A percentile compares a stretch with the other conserved stretches of the same genome.
These are phyloP conservation scores for Aspergillus ruber DNA, from an alignment of 2,329 filamentous ascomycete genomes.

Conservation along the genomic window DNA sequence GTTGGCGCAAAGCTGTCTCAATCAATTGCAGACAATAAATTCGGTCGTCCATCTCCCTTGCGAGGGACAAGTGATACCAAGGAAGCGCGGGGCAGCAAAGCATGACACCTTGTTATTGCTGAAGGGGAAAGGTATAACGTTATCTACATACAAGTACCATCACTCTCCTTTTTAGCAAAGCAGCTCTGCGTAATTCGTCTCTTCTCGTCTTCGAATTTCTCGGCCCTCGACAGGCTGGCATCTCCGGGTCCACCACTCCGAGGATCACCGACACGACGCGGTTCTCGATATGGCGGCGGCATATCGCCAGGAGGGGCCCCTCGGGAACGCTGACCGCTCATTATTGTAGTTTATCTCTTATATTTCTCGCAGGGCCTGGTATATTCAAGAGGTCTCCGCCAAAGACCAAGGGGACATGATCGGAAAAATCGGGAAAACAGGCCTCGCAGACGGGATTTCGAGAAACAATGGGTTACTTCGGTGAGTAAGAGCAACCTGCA, in stretches of 20 bases:
- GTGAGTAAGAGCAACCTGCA: too few relatives aligned
- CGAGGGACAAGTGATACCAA: constrained; percentile 1
- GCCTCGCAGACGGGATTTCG: constrained; percentile 1
- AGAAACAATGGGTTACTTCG: too few relatives aligned
- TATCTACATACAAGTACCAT: constrained; percentile 71
- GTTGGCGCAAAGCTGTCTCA: not conserved
- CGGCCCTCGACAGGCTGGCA: constrained; percentile 50
- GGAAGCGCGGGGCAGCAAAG: constrained; percentile 5
- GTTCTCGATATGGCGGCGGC: constrained; percentile 25
- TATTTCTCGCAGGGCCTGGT: constrained; percentile 11
- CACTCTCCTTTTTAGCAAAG: constrained; percentile 81
- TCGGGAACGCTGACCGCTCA: constrained; percentile 32
- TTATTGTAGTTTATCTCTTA: constrained; percentile 16
- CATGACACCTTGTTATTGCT: constrained; percentile 3
- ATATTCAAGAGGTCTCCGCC: constrained; percentile 17
- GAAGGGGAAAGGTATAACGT: constrained; percentile 6
- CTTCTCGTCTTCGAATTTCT: constrained; percentile 96
- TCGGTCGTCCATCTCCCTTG: constrained; percentile 3
- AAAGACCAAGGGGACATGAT: constrained; percentile 28
- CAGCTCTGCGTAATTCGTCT: constrained; percentile 88
- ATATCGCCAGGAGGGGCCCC: constrained; percentile 23
- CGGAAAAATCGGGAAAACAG: constrained; percentile 14
- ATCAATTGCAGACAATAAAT: not conserved
- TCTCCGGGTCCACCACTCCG: constrained; percentile 29
- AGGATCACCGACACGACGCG: constrained; percentile 26